A percentile compares a stretch with the other conserved stretches of the same genome.
Conservation (phyloP, 2,329 filamentous ascomycete species). For the Aphanocladium album region DNA sequence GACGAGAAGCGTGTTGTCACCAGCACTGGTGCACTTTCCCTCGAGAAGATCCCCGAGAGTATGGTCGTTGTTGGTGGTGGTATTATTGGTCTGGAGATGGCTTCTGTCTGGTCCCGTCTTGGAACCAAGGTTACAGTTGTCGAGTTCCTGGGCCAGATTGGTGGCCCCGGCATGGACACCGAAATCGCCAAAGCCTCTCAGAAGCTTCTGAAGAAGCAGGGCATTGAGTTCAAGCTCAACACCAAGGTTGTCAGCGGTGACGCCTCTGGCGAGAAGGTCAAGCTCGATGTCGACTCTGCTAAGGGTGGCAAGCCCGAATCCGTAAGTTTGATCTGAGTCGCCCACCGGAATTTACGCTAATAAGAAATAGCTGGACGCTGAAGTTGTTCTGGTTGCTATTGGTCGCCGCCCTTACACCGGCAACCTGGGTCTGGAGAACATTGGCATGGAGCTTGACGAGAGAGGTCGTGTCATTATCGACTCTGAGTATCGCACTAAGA, state of each 20-base stretch:
- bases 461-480: slow-evolving; percentile 94
- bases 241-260: slow-evolving; percentile 92
- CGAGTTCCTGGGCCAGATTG: slow-evolving; percentile 93
- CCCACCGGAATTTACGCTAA: slow-evolving; percentile 17
- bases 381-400: slow-evolving; percentile 95
- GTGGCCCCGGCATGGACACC: slow-evolving; percentile 93
- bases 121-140: slow-evolving; percentile 95
- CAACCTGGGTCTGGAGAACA: slow-evolving; percentile 88
- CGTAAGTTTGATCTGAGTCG: slow-evolving; percentile 46
- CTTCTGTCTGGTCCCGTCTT: slow-evolving; percentile 91
- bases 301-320: slow-evolving; percentile 95
- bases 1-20: slow-evolving; percentile 97
- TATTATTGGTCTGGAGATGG: slow-evolving; percentile 99
- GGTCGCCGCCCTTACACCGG: slow-evolving; percentile 91
- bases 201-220: slow-evolving; percentile 93
- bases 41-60: slow-evolving; percentile 89
- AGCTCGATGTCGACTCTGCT: slow-evolving; percentile 80
- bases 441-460: slow-evolving; percentile 87
- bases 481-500: slow-evolving; percentile 97
- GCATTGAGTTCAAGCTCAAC: slow-evolving; percentile 95
- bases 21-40: slow-evolving; percentile 87
- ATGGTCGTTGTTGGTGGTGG: slow-evolving; percentile 97
- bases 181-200: slow-evolving; percentile 89
- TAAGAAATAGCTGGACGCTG: slow-evolving; percentile 68
- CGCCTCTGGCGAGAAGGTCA: slow-evolving; percentile 68